Conservation (phyloP, 1,284 basidiomycete genomes). For the Spongispora temasekensis region DNA sequence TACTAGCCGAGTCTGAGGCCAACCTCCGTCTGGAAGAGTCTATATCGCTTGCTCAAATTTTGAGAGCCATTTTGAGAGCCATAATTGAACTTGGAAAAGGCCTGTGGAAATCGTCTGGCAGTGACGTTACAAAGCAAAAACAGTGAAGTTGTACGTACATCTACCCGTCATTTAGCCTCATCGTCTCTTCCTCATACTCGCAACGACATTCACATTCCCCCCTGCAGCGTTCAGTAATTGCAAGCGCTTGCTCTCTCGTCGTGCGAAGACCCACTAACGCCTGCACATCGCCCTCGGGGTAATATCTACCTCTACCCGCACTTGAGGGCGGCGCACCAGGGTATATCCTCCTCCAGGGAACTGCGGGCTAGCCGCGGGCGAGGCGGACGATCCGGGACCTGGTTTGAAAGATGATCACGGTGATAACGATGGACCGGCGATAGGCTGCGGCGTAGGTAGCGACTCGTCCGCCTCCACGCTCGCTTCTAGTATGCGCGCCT, state of each 20-base stretch:
- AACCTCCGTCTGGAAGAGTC: too few species aligned
- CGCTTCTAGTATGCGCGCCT: constrained; percentile 53
- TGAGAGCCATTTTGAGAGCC: too few species aligned
- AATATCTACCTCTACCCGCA: constrained; percentile 26
- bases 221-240: constrained; percentile 75
- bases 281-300: constrained; percentile 56
- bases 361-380: constrained; percentile 11
- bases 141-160: too few species aligned
- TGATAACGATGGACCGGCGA: constrained; percentile 12
- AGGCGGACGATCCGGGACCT: constrained; percentile 1
- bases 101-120: too few species aligned
- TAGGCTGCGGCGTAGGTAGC: constrained; percentile 15
- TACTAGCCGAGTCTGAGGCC: too few species aligned
- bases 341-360: constrained; percentile 69
- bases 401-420: constrained; percentile 4
- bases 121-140: too few species aligned
- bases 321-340: constrained; percentile 37
- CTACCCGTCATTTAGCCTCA: too few species aligned
- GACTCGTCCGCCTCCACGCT: constrained; percentile 25
- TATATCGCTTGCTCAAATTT: too few species aligned
- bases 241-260: constrained; percentile 72
- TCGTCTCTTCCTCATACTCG: too few species aligned
- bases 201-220: constrained; percentile 88
- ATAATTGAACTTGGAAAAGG: too few species aligned
- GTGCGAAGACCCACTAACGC: constrained; percentile 77